Conservation (phyloP, 2,329 filamentous ascomycete species). For the Aspergillus ruber region DNA sequence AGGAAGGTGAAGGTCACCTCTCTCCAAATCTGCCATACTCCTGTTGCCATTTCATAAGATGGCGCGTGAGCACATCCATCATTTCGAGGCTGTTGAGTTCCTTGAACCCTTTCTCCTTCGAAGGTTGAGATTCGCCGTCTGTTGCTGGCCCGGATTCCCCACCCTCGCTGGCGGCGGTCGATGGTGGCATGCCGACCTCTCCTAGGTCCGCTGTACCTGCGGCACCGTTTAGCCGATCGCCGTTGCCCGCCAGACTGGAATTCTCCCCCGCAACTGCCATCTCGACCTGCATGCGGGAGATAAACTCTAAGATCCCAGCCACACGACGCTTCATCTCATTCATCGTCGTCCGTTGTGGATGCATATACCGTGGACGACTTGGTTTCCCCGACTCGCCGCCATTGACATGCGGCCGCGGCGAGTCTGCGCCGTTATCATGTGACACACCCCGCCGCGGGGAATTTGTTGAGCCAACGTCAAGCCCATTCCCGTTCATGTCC, state of each 20-base stretch:
- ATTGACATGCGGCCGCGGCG: slow-evolving; percentile 46
- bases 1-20: slow-evolving; percentile 25
- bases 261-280: slow-evolving; percentile 57
- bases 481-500: slow-evolving; percentile 52
- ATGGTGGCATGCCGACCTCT: slow-evolving; percentile 18
- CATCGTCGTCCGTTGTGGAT: slow-evolving; percentile 63
- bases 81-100: slow-evolving; percentile 74
- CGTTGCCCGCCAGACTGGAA: slow-evolving; percentile 35
- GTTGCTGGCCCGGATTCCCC: slow-evolving; percentile 20
- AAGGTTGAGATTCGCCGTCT: slow-evolving; percentile 19
- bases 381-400: slow-evolving; percentile 52
- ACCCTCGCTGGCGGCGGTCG: slow-evolving; percentile 17
- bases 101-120: slow-evolving; percentile 56
- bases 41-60: slow-evolving; percentile 80
- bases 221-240: slow-evolving; percentile 27
- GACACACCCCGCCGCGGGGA: slow-evolving; percentile 37
- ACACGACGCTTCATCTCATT: slow-evolving; percentile 82
- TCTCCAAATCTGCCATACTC: slow-evolving; percentile 55
- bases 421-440: slow-evolving; percentile 34
- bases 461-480: slow-evolving; percentile 26
- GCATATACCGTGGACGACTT: slow-evolving; percentile 54
- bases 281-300: slow-evolving; percentile 80
- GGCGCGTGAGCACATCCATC: slow-evolving; percentile 79
- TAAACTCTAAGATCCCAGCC: slow-evolving; percentile 80
- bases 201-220: slow-evolving; percentile 31